Evolutionary conservation across 495 filamentous ascomycete genomes (phyloP).

Genomic region (Hypoxylon subgilvum): DNA sequence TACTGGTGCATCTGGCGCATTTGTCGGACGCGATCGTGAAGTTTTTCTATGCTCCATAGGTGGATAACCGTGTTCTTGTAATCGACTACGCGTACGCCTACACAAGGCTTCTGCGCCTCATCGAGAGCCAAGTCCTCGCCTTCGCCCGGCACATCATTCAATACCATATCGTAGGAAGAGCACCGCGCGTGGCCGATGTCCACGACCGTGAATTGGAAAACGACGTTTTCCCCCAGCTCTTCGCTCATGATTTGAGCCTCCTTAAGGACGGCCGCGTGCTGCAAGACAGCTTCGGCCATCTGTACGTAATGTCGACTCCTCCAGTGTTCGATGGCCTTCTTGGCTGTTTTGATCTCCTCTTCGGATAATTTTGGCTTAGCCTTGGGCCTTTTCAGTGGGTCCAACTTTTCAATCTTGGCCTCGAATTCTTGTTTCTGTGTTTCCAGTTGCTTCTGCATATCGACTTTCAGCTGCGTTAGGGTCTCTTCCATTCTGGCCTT

Average conservation of each 20-base stretch:
- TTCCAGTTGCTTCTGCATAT: constrained; percentile 82
- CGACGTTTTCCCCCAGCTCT: constrained; percentile 89
- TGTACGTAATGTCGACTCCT: constrained; percentile 82
- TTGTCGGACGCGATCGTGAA: constrained; percentile 80
- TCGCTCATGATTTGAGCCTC: constrained; percentile 98
- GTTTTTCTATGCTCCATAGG: constrained; percentile 92
- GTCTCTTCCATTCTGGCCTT: constrained; percentile 87
- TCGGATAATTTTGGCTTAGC: constrained; percentile 69
- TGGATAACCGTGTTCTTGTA: constrained; percentile 86
- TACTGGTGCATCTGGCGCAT: constrained; percentile 99
- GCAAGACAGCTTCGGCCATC: constrained; percentile 92
- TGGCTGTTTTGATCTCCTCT: constrained; percentile 73
- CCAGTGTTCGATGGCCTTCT: constrained; percentile 73
- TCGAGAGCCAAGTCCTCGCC: constrained; percentile 87
- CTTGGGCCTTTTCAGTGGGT: constrained; percentile 55
- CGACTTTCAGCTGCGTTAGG: constrained; percentile 75
- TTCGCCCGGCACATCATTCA: constrained; percentile 86
- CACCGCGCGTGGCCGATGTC: constrained; percentile 85
- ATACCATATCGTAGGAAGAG: constrained; percentile 93
- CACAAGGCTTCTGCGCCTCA: constrained; percentile 82
- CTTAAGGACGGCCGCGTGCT: constrained; percentile 85
- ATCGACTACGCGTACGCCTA: constrained; percentile 89
- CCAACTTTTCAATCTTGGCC: constrained; percentile 57
- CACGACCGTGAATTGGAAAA: constrained; percentile 94
- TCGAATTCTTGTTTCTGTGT: constrained; percentile 80